phyloP scores from a whole-genome alignment of 1,284 basidiomycete genomes.

The Agroathelia rolfsii region DNA sequence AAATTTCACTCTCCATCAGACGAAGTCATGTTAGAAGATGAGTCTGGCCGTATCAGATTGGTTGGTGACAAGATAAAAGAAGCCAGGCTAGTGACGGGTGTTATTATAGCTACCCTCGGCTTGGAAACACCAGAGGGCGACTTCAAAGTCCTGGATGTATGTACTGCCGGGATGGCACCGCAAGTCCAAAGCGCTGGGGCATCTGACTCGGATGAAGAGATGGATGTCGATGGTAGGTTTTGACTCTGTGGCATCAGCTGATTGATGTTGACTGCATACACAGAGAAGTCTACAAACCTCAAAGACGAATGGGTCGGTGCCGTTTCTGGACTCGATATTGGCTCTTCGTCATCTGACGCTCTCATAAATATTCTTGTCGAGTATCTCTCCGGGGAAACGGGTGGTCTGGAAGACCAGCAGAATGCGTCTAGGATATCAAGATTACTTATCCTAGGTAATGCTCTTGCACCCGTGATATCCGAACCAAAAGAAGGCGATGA shows the following conservation, averaged over 20 bases:
- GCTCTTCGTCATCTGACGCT: conserved; percentile 55
- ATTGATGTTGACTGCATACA: no score
- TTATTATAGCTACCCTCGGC: conserved; percentile 85
- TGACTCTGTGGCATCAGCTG: no score
- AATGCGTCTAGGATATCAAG: conserved; percentile 69
- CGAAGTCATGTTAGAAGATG: conserved; percentile 87
- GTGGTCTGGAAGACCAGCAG: conserved; percentile 54
- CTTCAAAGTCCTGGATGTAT: conserved; percentile 90
- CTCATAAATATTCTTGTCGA: conserved; percentile 78
- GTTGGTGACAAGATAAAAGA: conserved; percentile 59
- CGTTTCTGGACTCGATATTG: conserved; percentile 75
- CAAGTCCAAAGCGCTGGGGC: conserved; percentile 30
- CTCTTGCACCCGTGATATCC: conserved; percentile 45
- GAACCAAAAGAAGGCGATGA: conserved; percentile 26
- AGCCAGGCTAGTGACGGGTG: conserved; percentile 74
- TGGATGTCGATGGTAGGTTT: conserved; percentile 39
- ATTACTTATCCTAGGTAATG: conserved; percentile 82
- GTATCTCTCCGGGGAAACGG: conserved; percentile 79
- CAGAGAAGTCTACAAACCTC: no score
- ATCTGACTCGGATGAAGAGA: conserved; percentile 22
- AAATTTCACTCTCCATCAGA: conserved; percentile 80
- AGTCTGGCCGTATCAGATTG: conserved; percentile 84
- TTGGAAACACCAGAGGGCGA: conserved; percentile 85
- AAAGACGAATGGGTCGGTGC: conserved; percentile 76
- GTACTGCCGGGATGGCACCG: conserved; percentile 75